phyloP scores from a whole-genome alignment of 768 basidiomycete genomes.

The Infundibulicybe gibba region DNA sequence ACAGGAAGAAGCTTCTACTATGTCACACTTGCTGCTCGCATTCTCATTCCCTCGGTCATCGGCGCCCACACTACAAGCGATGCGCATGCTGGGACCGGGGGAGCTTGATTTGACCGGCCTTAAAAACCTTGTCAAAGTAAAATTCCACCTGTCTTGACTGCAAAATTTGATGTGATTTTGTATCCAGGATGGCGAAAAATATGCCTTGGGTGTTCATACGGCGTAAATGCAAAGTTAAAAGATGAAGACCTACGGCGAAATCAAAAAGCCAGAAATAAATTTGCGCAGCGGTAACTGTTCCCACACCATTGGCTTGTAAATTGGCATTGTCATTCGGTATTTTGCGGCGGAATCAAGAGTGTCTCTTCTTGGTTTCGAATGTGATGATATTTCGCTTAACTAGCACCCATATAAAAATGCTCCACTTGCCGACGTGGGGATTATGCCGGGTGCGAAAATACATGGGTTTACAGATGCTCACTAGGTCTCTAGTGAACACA shows the following conservation, averaged over 20 bases:
- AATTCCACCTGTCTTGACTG: neutral
- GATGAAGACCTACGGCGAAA: conserved; percentile 61
- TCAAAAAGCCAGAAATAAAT: conserved; percentile 55
- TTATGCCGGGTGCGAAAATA: no score
- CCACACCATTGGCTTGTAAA: no score
- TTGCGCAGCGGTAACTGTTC: conserved; percentile 22
- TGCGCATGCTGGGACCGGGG: conserved; percentile 61
- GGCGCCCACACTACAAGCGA: conserved; percentile 50
- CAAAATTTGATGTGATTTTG: neutral
- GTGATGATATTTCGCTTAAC: no score
- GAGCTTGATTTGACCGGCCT: conserved; percentile 49
- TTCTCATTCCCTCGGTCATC: conserved; percentile 52
- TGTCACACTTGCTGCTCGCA: conserved; percentile 55
- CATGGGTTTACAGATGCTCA: no score
- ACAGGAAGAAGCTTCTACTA: conserved; percentile 68
- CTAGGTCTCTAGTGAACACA: no score
- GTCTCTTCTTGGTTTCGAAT: no score
- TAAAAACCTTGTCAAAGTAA: conserved; percentile 52
- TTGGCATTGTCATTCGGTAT: no score
- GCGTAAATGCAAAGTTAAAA: conserved; percentile 63
- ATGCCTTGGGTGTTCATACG: conserved; percentile 52
- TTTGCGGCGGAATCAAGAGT: no score
- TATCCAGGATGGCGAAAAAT: conserved; percentile 54
- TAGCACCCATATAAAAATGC: no score
- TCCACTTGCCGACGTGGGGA: no score